Conservation (phyloP, 305 asterid species). For the Stenogyne calaminthoides region DNA sequence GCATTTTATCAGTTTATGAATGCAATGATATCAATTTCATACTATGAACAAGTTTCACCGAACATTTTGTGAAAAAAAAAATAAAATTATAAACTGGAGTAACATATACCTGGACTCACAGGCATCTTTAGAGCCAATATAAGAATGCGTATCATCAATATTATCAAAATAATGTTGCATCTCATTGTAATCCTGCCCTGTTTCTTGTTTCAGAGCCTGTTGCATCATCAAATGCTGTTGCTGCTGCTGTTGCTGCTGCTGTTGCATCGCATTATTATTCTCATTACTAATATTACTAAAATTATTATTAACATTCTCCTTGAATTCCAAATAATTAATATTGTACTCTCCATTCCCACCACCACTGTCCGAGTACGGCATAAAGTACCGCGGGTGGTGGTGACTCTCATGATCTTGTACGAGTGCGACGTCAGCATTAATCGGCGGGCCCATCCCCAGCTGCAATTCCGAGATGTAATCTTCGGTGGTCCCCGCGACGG, state of each 20-base stretch:
- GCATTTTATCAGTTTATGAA: too few relatives aligned
- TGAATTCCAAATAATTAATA: constrained; percentile 42
- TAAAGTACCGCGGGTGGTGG: constrained; percentile 36
- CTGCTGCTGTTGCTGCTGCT: too few relatives aligned
- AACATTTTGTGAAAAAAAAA: too few relatives aligned
- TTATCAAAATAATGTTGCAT: constrained; percentile 64
- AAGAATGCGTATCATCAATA: constrained; percentile 74
- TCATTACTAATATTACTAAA: constrained; percentile 39
- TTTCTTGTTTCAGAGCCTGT: constrained; percentile 47
- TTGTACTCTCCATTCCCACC: constrained; percentile 37
- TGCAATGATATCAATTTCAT: too few relatives aligned
- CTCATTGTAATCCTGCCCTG: constrained; percentile 57
- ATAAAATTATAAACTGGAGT: too few relatives aligned
- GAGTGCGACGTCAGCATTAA: constrained; percentile 10
- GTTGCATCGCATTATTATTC: constrained; percentile 38
- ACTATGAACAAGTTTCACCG: too few relatives aligned
- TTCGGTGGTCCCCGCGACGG: background rate
- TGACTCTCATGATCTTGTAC: constrained; percentile 20
- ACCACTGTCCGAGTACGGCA: constrained; percentile 35
- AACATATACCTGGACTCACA: constrained; percentile 65
- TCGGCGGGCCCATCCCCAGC: constrained; percentile 61
- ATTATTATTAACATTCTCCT: constrained; percentile 51
- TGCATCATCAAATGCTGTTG: constrained; percentile 31
- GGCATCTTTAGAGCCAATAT: constrained; percentile 62
- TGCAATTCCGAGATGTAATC: constrained; percentile 70